Evolutionary conservation across 2,329 filamentous ascomycete genomes (phyloP).

Genomic region (Thermochaetoides dissita): DNA sequence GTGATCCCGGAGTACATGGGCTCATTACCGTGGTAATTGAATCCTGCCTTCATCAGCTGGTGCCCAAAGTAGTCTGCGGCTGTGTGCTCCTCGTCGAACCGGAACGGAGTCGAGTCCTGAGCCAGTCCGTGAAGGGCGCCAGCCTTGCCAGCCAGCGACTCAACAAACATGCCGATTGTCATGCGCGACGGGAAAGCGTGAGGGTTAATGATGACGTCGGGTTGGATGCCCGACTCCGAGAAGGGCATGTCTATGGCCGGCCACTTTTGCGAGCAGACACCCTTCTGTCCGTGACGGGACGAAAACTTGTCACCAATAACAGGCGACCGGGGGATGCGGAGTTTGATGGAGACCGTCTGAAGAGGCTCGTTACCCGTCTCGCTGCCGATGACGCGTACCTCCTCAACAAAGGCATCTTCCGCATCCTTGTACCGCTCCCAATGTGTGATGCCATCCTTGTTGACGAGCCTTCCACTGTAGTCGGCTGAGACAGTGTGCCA

Average conservation of each 20-base stretch:
- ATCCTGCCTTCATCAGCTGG: constrained; percentile 86
- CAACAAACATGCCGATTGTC: constrained; percentile 99
- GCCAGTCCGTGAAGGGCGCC: constrained; percentile 90
- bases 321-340: constrained; percentile 77
- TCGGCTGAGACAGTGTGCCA: constrained; percentile 81
- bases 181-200: constrained; percentile 98
- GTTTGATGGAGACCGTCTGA: constrained; percentile 83
- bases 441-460: constrained; percentile 72
- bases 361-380: constrained; percentile 71
- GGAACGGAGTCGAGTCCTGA: constrained; percentile 90
- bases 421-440: constrained; percentile 91
- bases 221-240: constrained; percentile 89
- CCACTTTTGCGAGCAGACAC: constrained; percentile 94
- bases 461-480: constrained; percentile 63
- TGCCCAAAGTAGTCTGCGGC: constrained; percentile 92
- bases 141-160: constrained; percentile 89
- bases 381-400: constrained; percentile 78
- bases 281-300: constrained; percentile 94
- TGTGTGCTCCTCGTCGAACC: constrained; percentile 82
- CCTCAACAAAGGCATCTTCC: constrained; percentile 79
- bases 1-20: constrained; percentile 98
- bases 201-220: constrained; percentile 96
- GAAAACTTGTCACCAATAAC: constrained; percentile 99
- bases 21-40: constrained; percentile 97
- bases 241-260: constrained; percentile 90